phyloP scores from a whole-genome alignment of 2,329 filamentous ascomycete genomes.

The Ophiocordyceps camponoti-floridani region DNA sequence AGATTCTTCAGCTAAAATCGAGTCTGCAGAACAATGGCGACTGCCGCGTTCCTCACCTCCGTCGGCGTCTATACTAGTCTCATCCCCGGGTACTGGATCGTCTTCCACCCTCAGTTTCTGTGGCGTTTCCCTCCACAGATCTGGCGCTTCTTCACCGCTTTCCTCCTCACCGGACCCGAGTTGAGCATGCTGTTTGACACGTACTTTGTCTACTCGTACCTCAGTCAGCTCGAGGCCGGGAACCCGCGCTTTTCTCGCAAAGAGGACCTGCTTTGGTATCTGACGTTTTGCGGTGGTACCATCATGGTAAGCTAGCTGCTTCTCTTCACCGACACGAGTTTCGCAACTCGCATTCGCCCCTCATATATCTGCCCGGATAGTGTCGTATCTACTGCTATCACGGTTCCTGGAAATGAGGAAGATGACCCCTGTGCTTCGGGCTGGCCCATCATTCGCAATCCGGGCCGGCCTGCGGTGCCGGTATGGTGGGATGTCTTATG shows the following conservation, averaged over 20 bases:
- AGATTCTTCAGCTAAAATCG: background rate
- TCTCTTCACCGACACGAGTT: constrained; percentile 3
- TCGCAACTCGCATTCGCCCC: constrained; percentile 12
- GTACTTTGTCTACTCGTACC: constrained; percentile 61
- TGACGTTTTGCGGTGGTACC: constrained; percentile 51
- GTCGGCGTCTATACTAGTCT: constrained; percentile 37
- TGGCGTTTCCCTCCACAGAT: constrained; percentile 30
- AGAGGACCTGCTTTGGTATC: constrained; percentile 67
- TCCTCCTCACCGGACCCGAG: constrained; percentile 19
- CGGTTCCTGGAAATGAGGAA: constrained; percentile 76
- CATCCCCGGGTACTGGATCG: constrained; percentile 27
- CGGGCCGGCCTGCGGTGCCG: constrained; percentile 46
- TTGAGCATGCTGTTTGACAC: constrained; percentile 50
- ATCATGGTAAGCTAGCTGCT: constrained; percentile 62
- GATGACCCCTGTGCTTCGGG: constrained; percentile 50
- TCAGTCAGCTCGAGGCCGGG: constrained; percentile 53
- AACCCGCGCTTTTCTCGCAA: constrained; percentile 55
- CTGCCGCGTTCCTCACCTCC: constrained; percentile 42
- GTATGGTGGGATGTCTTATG: constrained; percentile 61
- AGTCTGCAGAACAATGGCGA: constrained; percentile 44
- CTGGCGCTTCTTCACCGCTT: constrained; percentile 23
- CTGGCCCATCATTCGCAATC: constrained; percentile 50
- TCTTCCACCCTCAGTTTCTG: constrained; percentile 33
- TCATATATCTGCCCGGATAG: constrained; percentile 70
- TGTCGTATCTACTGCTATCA: constrained; percentile 46